Evolutionary conservation across 352 stramenopile genomes (phyloP), one percentile per base, ranked within the genome.

Genomic region (Sclerospora graminicola): DNA sequence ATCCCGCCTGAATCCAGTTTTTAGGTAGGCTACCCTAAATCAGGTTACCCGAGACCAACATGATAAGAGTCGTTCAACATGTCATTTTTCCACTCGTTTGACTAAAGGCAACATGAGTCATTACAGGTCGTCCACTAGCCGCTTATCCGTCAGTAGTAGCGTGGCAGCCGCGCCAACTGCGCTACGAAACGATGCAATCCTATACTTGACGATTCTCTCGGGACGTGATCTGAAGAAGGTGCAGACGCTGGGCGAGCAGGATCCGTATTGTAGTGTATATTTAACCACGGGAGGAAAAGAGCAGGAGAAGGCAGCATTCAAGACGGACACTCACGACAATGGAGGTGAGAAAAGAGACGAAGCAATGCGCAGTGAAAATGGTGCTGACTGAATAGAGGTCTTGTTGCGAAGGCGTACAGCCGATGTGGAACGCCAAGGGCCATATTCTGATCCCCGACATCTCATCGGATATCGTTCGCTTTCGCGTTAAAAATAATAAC

Each of bases 401-500:
- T 21, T 43, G 29, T 0, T 19, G 18, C 21, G n/a, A 41, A 84
- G 72, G 72, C 14, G 69, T 51, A 13, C 42, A 81, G 15, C 76
- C 76, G 11, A 59, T 78, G 38, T 88, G 76, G 76, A 88, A 88
- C 36, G 70, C 79, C 24, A 88, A 88, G 49, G 66, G 60, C 42
- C 82, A 71, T 29, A 66, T 88, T 33, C 42, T 88, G 23, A 72
- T 88, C 45, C 51, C 72, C 27, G 70, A 88, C 36, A 75, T 88
- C 8, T 63, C 66, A 23, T 66, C 69, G 23, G 72, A 84, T 38
- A 55, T 85, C 40, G 57, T 88, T 46, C 74, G 75, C 33, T 68
- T 88, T 53, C 72, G 72, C 31, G 48, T 88, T 16, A 62, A 81
- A 41, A 88, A 88, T 50, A 74, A 88, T 38, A 88, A 88, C 57